Evolutionary conservation across 495 filamentous ascomycete species (phyloP).

Genomic region (Staphylotrichum tortipilum): DNA sequence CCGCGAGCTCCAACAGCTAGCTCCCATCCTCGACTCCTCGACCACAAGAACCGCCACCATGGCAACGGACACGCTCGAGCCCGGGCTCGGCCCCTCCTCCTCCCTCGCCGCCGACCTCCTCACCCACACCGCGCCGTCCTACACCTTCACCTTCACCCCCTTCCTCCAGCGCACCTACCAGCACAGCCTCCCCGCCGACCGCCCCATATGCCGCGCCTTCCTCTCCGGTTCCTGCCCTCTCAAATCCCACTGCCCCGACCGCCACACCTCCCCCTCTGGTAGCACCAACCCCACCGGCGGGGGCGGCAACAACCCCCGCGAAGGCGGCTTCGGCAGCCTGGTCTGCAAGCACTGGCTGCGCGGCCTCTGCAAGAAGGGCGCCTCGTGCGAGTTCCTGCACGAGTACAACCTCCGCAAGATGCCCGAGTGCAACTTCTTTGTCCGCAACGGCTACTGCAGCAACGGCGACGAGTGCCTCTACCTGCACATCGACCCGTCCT

Average conservation of each 20-base stretch:
- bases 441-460: constrained; percentile 82
- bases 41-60: not conserved
- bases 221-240: constrained; percentile 67
- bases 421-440: constrained; percentile 92
- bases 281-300: constrained; percentile 5
- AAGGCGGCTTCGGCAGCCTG: constrained; percentile 48
- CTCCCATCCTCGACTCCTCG: too few relatives aligned
- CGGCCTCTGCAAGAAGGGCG: constrained; percentile 93
- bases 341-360: constrained; percentile 99
- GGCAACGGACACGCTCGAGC: not conserved
- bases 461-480: constrained; percentile 97
- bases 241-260: constrained; percentile 64
- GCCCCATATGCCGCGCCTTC: constrained; percentile 71
- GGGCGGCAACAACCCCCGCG: not conserved
- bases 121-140: constrained; percentile 45
- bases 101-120: constrained; percentile 39
- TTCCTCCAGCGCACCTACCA: constrained; percentile 68
- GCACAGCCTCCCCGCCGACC: constrained; percentile 62
- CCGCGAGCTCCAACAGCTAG: too few relatives aligned
- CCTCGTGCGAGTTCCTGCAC: constrained; percentile 91
- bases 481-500: constrained; percentile 80
- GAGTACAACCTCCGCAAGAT: constrained; percentile 97
- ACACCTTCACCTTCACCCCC: constrained; percentile 64
- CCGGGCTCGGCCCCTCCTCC: constrained; percentile 3
- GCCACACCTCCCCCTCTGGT: constrained; percentile 19